Conservation (phyloP, 768 basidiomycete species). For the Hygrophorus russula region DNA sequence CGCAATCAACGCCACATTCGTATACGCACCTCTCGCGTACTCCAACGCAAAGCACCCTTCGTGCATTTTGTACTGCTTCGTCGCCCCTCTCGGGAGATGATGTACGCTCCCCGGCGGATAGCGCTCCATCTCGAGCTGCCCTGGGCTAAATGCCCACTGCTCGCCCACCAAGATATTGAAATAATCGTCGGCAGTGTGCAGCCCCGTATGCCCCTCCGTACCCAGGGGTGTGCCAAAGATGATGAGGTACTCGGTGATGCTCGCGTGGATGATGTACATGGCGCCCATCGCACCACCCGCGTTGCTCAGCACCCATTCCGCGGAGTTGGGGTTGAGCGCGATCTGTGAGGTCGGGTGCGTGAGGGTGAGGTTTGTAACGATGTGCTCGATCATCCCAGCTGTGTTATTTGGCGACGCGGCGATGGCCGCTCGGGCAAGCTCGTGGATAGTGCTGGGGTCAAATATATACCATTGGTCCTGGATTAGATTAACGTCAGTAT, state of each 20-base stretch:
- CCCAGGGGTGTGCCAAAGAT: conserved; percentile 95
- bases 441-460: conserved; percentile 58
- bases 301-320: conserved; percentile 94
- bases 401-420: conserved; percentile 48
- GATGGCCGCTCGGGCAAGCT: conserved; percentile 67
- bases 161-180: conserved; percentile 93
- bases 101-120: conserved; percentile 83
- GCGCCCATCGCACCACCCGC: conserved; percentile 97
- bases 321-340: conserved; percentile 41
- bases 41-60: conserved; percentile 94
- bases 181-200: conserved; percentile 96
- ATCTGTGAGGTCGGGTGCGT: conserved; percentile 55
- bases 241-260: conserved; percentile 93
- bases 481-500: background rate
- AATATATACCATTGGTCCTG: conserved; percentile 86
- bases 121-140: conserved; percentile 72
- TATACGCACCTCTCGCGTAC: conserved; percentile 71
- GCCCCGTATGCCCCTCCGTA: conserved; percentile 90
- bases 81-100: conserved; percentile 67
- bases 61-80: conserved; percentile 98
- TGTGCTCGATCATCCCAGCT: conserved; percentile 66
- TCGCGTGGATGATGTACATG: conserved; percentile 97
- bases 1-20: background rate
- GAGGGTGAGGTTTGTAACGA: conserved; percentile 66
- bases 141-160: conserved; percentile 87